Evolutionary conservation across 2,329 filamentous ascomycete genomes (phyloP).

Genomic region (Macroventuria anomochaeta): DNA sequence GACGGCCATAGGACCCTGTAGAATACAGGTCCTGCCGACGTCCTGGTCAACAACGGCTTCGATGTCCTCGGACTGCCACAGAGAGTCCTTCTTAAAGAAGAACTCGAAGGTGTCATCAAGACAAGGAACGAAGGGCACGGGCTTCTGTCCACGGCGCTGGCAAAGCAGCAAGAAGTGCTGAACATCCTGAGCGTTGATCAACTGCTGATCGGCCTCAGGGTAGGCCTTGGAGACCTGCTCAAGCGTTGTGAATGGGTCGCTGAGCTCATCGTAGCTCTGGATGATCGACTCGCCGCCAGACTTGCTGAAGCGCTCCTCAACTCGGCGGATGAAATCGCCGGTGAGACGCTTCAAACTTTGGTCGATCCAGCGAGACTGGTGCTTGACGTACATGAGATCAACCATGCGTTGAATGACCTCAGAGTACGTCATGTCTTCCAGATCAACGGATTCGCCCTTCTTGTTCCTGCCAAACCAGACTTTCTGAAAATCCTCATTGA

Average conservation of each 20-base stretch:
- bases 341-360: slow-evolving; percentile 81
- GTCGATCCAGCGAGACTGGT: slow-evolving; percentile 56
- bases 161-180: slow-evolving; percentile 96
- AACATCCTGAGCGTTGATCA: slow-evolving; percentile 98
- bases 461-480: slow-evolving; percentile 57
- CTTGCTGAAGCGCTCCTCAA: slow-evolving; percentile 95
- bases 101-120: slow-evolving; percentile 98
- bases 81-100: slow-evolving; percentile 99
- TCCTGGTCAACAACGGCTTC: slow-evolving; percentile 96
- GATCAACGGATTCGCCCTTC: slow-evolving; percentile 52
- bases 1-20: slow-evolving; percentile 91
- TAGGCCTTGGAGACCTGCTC: slow-evolving; percentile 82
- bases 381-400: slow-evolving; percentile 56
- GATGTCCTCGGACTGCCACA: slow-evolving; percentile 98
- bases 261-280: slow-evolving; percentile 87
- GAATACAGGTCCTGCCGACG: slow-evolving; percentile 92
- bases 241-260: slow-evolving; percentile 78
- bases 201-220: slow-evolving; percentile 83
- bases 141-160: slow-evolving; percentile 91
- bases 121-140: slow-evolving; percentile 92
- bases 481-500: slow-evolving; percentile 59
- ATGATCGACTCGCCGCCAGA: slow-evolving; percentile 78
- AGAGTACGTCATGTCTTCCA: slow-evolving; percentile 58
- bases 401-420: slow-evolving; percentile 56
- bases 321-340: slow-evolving; percentile 93